Evolutionary conservation across 306 rosid species (phyloP).

Genomic region (Vigna angularis): DNA sequence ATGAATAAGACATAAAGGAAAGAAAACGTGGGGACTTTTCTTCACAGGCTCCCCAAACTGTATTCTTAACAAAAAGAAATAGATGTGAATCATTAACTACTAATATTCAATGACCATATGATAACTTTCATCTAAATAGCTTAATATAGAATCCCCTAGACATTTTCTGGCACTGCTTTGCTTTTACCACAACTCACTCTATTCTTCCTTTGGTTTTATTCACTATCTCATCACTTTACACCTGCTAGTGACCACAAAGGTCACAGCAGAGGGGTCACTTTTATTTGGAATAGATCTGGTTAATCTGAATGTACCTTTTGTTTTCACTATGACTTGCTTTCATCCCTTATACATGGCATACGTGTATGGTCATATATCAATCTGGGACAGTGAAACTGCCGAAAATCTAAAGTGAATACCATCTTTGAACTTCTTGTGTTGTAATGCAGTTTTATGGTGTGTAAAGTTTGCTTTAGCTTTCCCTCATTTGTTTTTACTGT

Average conservation of each 20-base stretch:
- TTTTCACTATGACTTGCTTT: constrained; percentile 44
- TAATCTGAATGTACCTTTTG: constrained; percentile 41
- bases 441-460: constrained; percentile 25
- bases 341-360: constrained; percentile 30
- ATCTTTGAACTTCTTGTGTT: constrained; percentile 43
- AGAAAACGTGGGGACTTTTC: constrained; percentile 49
- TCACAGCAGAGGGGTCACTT: constrained; percentile 41
- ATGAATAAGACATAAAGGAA: constrained; percentile 33
- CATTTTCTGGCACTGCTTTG: constrained; percentile 41
- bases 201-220: constrained; percentile 42
- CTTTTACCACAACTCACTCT: constrained; percentile 42
- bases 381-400: constrained; percentile 34
- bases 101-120: constrained; percentile 66
- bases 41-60: constrained; percentile 44
- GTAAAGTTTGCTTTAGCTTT: constrained; percentile 47
- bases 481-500: constrained; percentile 41
- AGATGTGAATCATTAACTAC: constrained; percentile 57
- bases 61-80: constrained; percentile 53
- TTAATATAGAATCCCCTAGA: constrained; percentile 43
- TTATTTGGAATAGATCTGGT: constrained; percentile 46
- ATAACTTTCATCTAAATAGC: constrained; percentile 46
- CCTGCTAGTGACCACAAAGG: constrained; percentile 30
- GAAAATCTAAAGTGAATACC: constrained; percentile 43
- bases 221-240: constrained; percentile 42
- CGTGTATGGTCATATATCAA: constrained; percentile 46